These are phyloP conservation scores for Eremomyces bilateralis DNA, from an alignment of 495 filamentous ascomycete genomes.

Conservation along the genomic window DNA sequence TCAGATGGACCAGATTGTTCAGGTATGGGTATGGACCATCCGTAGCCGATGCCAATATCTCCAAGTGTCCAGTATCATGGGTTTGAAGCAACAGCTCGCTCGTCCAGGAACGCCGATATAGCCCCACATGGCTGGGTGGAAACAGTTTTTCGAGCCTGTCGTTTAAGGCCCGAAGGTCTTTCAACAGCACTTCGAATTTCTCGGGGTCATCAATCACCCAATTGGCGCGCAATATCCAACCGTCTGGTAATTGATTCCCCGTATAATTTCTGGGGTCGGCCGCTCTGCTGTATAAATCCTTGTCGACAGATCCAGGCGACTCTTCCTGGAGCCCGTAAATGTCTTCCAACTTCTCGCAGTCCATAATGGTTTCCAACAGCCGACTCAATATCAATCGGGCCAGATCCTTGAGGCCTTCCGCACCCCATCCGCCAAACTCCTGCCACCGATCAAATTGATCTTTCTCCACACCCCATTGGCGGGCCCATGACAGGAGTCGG, in stretches of 20 bases:
- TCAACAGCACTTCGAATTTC: constrained; percentile 18
- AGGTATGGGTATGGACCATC: constrained; percentile 17
- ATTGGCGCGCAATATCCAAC: constrained; percentile 14
- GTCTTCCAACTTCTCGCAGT: constrained; percentile 20
- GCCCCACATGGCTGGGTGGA: constrained; percentile 14
- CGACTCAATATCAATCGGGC: constrained; percentile 15
- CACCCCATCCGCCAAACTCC: constrained; percentile 8
- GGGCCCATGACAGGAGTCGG: constrained; percentile 18
- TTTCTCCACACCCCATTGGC: constrained; percentile 20
- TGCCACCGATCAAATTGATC: constrained; percentile 17
- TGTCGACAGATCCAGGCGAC: constrained; percentile 7
- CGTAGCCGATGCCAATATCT: constrained; percentile 16
- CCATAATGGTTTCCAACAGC: constrained; percentile 18
- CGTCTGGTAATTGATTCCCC: constrained; percentile 10
- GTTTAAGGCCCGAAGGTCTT: constrained; percentile 20
- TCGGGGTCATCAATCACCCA: constrained; percentile 22
- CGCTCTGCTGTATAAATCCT: constrained; percentile 5
- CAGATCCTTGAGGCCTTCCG: constrained; percentile 11
- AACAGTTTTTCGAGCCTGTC: constrained; percentile 20
- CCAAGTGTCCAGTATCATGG: constrained; percentile 12
- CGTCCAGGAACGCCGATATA: constrained; percentile 17
- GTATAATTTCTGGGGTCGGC: not conserved
- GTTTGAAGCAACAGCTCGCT: constrained; percentile 17
- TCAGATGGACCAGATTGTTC: constrained; percentile 16
- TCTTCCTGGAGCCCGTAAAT: constrained; percentile 18